Base-by-base conservation (phyloP, 768 basidiomycete species). In the Pulveroboletus sp. region DNA sequence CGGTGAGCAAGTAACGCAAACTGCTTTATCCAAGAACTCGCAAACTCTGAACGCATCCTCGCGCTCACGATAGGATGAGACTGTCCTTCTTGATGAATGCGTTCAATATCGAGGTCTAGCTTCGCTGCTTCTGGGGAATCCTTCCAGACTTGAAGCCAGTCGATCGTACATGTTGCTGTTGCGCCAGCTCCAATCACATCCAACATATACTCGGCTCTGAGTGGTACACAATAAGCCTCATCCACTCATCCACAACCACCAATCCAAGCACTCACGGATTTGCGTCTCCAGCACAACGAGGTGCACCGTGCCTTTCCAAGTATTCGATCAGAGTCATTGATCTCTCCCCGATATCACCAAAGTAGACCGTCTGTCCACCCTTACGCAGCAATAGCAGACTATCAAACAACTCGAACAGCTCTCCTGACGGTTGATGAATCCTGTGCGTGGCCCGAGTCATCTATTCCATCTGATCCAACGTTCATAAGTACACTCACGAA, bases 341-440 rank as follows among this genome's bases (percentile, higher is more conserved):
- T 42, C 17, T 49, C 47, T 63, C 54, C 1, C 64, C 63, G 3
- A 66, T 54, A 33, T 69, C 67, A 8, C 86, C 85, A 55, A 85
- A 86, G 67, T 86, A 89, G 8, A 84, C 84, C 4, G 76, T 83
- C 57, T 85, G 69, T 42, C 81, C 81, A n/a, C 81, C 80, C 21
- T 70, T 68, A 21, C 74, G 72, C 7, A 81, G 69, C n/a, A n/a
- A n/a, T n/a, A n/a, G n/a, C n/a, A n/a, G n/a, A n/a, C n/a, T n/a
- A n/a, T n/a, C n/a, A n/a, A n/a, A n/a, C n/a, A n/a, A n/a, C n/a
- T n/a, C n/a, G n/a, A n/a, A n/a, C n/a, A n/a, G n/a, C n/a, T n/a
- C n/a, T n/a, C n/a, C n/a, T n/a, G n/a, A n/a, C n/a, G n/a, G n/a
- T n/a, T n/a, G n/a, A n/a, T n/a, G n/a, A n/a, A n/a, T n/a, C n/a